Base-by-base conservation (phyloP, 2,329 filamentous ascomycete genomes). In the Epichloe bromicola region DNA sequence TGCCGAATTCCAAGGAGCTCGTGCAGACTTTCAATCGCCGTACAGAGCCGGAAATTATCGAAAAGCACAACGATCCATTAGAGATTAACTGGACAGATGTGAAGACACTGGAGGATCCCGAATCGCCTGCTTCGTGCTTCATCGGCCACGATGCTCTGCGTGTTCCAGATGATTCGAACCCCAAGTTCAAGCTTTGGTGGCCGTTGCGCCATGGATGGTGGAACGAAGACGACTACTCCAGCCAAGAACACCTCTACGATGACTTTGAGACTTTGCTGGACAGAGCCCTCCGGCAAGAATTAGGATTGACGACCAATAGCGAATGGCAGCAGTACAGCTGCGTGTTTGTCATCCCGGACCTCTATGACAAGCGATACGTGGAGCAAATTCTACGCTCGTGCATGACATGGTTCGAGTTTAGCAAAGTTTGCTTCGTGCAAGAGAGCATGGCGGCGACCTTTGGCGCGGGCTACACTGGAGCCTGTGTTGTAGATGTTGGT, bases 1-100 rank as follows among this genome's bases (percentile, higher is more conserved):
- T 97, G 47, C 93, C 93, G n/a, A 97, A 97, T 64, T 96, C 90
- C 0, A 95, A 95, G 66, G 93, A 98, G 63, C 74, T 96, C 53
- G 91, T 96, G 1, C 82, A 90, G 57, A 97, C 95, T 63, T 97
- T 87, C 75, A 98, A 98, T 67, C 81, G 86, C 49, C 80, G 88
- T 46, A 86, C 83, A 1, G 82, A 86, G 36, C 84, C 88, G 6
- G 93, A 97, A 58, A 79, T 85, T 46, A 97, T 98, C 54, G 84
- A 86, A 5, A 86, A 93, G 61, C 93, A 97, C 69, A 98, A 97
- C 64, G 93, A 98, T 61, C 87, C 90, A 0, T 75, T 95, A 58
- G 85, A 93, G 57, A 85, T 97, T 48, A 90, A 97, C 56, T 98
- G 93, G 90, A 98, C 93, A 2, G 89, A 96, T 55, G 72, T 95